Base-by-base conservation (phyloP, 73 alveolate genomes). In the Stentor coeruleus region DNA sequence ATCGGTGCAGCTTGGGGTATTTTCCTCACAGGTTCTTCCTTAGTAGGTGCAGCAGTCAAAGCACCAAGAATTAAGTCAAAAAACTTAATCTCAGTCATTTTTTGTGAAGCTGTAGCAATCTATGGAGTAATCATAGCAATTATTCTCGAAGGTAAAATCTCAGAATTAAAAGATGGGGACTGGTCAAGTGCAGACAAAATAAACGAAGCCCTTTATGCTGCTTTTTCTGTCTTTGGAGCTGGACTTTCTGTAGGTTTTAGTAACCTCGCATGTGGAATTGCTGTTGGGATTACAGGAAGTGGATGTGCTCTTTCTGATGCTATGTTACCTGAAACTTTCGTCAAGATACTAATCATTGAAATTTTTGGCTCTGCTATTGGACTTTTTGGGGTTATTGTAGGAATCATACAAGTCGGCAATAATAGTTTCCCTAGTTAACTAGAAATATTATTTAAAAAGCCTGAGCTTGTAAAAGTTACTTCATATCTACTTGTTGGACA, bases 21-120 rank as follows among this genome's bases (percentile, higher is more conserved):
- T 26, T 97, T 94, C 89, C 88, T 97, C 91, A 97, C 99, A 37
- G 99, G 99, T 39, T 92, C 96, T 85, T 84, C 98, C 79, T 87
- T 97, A 37, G 88, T 97, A 60, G 99, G 99, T 2, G 98, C 99
- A n/a, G 94, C 99, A 79, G 93, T 97, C 90, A 97, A 97, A 88
- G 97, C 97, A 74, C 99, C 99, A 35, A 85, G 99, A 74, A 96
- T 96, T 41, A 92, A 93, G 86, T 97, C 99, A 39, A 97, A 97
- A 93, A 97, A 97, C 92, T 81, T 97, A 86, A 95, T 97, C 74
- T 85, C 98, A 87, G 93, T 97, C 90, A 97, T 97, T 83, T 97
- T 97, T 92, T 97, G 99, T 87, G 99, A 97, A 81, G 99, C 99
- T 49, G 99, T 97, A 11, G 99, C 99, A 36, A 97, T 97, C 89